Conservation (phyloP, 1,139 yeast species). For the Diutina mesorugosa region DNA sequence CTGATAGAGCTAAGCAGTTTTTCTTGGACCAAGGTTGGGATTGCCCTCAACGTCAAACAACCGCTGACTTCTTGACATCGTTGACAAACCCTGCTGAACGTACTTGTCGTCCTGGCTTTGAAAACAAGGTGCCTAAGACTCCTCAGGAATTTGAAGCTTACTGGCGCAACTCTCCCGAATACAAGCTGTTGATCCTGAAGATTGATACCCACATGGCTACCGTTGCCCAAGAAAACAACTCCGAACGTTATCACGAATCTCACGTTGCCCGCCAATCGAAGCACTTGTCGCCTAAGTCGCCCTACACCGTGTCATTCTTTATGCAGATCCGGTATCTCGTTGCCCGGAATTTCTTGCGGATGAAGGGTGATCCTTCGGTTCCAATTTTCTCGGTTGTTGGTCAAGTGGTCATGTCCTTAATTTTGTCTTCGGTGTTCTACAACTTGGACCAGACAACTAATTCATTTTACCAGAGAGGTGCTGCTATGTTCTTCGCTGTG, state of each 20-base stretch:
- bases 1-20: conserved; percentile 42
- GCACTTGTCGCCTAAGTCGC: conserved; percentile 5
- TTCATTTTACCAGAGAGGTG: conserved; percentile 9
- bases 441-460: conserved; percentile 7
- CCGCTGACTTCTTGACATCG: conserved; percentile 24
- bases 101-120: conserved; percentile 39
- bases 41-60: conserved; percentile 67
- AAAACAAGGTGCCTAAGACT: conserved; percentile 24
- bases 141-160: conserved; percentile 8
- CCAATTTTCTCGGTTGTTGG: conserved; percentile 8
- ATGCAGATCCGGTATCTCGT: conserved; percentile 8
- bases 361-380: conserved; percentile 9
- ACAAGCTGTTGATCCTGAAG: conserved; percentile 4
- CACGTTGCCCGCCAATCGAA: conserved; percentile 9
- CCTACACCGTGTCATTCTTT: conserved; percentile 9
- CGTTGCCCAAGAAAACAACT: conserved; percentile 24
- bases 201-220: conserved; percentile 19
- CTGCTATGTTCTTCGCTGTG: conserved; percentile 10
- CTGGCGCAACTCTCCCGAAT: conserved; percentile 9
- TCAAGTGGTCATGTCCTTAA: conserved; percentile 8
- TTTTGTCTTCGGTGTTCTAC: conserved; percentile 9
- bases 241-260: conserved; percentile 6
- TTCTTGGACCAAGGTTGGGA: conserved; percentile 58
- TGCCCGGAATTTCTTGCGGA: conserved; percentile 7
- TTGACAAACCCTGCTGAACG: conserved; percentile 67